Evolutionary conservation across 371 early-diverging fungal species (phyloP), one percentile per base, ranked within the genome.

Genomic region (Ordospora colligata): DNA sequence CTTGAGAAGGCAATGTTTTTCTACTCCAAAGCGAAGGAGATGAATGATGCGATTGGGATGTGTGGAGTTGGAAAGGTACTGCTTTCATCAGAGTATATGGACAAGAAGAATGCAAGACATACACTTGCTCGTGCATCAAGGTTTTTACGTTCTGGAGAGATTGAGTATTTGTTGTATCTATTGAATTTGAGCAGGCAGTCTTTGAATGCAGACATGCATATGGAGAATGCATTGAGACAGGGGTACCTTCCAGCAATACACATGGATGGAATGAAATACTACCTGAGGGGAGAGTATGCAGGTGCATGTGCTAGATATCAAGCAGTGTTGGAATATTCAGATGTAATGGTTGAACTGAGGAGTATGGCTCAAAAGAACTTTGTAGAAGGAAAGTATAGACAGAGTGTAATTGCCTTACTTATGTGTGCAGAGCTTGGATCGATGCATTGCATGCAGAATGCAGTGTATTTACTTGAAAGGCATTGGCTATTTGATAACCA

Each of bases 191-290:
- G 77, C 45, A 66, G 49, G 25, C 32, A 51, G 25, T 14, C 75
- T 12, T 46, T 62, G 14, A 19, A 27, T 21, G 78, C 68, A 3
- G 52, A 47, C 0, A 19, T 69, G 12, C 80, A 83, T 64, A 70
- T 85, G 19, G 58, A 73, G 9, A 76, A 72, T 40, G 53, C 83
- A 3, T 82, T 82, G 5, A 73, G 45, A 19, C 52, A 74, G 12
- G 82, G 83, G 7, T 84, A 83, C 71, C 51, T 85, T 25, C 85
- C 85, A 21, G 85, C 85, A 12, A 74, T 84, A 40, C 79, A 74
- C 67, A 49, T 9, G 42, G 80, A 83, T 67, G 83, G 70, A n/a
- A 49, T 69, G 47, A 69, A 74, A 21, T 43, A 72, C 32, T 68
- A 49, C 25, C 51, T 69, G 19, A 69, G 67, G 14, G 51, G 53